Conservation (phyloP, 176 grass and related monocot genomes). For the Bothriochloa decipiens region DNA sequence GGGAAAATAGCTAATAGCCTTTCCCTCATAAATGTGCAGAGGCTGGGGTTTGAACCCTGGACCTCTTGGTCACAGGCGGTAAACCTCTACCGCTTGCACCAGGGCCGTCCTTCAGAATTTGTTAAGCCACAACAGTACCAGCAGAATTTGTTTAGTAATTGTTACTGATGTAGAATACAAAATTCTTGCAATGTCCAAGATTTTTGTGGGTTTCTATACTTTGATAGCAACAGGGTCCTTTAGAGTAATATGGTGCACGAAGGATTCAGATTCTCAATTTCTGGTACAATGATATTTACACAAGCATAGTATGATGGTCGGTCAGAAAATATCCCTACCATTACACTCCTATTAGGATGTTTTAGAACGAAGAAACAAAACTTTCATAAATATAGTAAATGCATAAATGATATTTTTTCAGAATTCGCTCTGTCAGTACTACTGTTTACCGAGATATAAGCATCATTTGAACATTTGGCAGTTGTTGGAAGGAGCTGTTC, state of each 20-base stretch:
- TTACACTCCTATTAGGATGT: neutral
- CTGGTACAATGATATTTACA: neutral
- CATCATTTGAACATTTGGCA: conserved; percentile 68
- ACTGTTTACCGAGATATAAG: too few species aligned
- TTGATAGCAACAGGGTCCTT: neutral
- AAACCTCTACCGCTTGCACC: too few species aligned
- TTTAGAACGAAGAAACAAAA: neutral
- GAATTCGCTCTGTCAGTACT: conserved; percentile 43
- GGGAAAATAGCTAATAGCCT: too few species aligned
- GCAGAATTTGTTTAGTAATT: neutral
- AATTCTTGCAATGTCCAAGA: neutral
- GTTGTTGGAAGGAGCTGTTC: conserved; percentile 63
- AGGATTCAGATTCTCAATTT: neutral
- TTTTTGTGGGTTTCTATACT: neutral
- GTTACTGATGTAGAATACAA: neutral
- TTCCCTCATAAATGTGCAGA: too few species aligned
- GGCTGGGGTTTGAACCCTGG: too few species aligned
- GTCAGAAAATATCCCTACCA: neutral
- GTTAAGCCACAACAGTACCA: too few species aligned
- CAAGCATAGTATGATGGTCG: neutral
- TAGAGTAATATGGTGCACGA: neutral
- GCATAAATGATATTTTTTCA: neutral
- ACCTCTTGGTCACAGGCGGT: too few species aligned
- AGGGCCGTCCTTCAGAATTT: too few species aligned
- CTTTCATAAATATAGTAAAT: neutral